Base-by-base conservation (phyloP, 169 alveolate genomes). In the Cryptosporidium sp. region DNA sequence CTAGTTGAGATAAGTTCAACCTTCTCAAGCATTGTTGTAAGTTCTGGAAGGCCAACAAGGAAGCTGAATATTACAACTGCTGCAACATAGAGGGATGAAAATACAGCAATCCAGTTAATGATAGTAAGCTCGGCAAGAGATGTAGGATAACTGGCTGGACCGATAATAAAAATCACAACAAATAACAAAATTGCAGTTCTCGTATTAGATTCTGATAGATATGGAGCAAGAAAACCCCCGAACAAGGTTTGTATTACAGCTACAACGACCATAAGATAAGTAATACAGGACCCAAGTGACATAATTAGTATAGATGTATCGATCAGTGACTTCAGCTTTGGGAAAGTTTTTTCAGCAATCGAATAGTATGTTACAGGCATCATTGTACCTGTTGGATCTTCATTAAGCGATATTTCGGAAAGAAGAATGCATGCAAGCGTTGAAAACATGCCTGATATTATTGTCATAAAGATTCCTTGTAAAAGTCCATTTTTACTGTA, bases 71-170 rank as follows among this genome's bases (percentile, higher is more conserved):
- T 80, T 39, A 80, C 89, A 45, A 80, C 89, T 4, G 75, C 48
- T 58, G 75, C 89, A 37, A 80, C 89, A 42, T 62, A 80, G 23
- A 80, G 75, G 7, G 89, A 80, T 3, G 89, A 80, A 80, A 80
- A 80, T 7, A 80, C 89, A n/a, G 89, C 89, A 26, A 80, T 80
- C 89, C 89, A 80, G 39, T 80, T 80, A 16, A 80, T 80, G 10
- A 80, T 62, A 2, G 73, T 80, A n/a, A 80, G 65, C 45, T 80
- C 89, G 3, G 89, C 89, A 18, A 80, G 65, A 44, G 89, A 23
- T 18, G 89, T 80, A 12, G 89, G 89, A 42, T 80, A 80, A 29
- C 89, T 80, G n/a, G 89, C 89, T n/a, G 89, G 89, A 1, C 89
- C 89, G 29, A 80, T 80, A 29, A 80, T 65, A 48, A 80, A 80